Percentiles rank a stretch among this genome's conserved stretches.
Evolutionary conservation across 768 basidiomycete genomes (phyloP).

Genomic region (Xerocomellus intermedius): DNA sequence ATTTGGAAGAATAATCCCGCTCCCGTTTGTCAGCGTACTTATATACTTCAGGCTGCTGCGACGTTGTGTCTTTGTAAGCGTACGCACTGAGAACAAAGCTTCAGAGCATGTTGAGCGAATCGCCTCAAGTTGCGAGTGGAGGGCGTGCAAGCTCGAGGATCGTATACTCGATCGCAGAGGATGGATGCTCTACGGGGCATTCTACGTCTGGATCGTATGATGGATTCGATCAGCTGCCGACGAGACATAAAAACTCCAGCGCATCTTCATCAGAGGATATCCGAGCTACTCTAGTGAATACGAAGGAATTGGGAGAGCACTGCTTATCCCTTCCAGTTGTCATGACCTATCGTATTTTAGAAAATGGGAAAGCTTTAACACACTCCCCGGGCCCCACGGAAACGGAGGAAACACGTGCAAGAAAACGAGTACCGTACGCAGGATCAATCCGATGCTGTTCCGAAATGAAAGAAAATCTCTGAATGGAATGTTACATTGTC

Average conservation of each 20-base stretch:
- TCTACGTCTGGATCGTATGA: slow-evolving; percentile 4
- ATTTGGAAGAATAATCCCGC: slow-evolving; percentile 14
- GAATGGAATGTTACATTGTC: slow-evolving; percentile 37
- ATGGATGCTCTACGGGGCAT: not conserved
- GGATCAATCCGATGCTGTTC: slow-evolving; percentile 29
- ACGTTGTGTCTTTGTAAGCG: slow-evolving; percentile 12
- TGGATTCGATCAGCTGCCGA: not conserved
- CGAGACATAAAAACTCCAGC: not conserved
- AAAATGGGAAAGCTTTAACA: slow-evolving; percentile 13
- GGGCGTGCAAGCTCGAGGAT: not conserved
- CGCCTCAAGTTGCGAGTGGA: not conserved
- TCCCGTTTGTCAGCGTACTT: no score
- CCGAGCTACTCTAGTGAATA: slow-evolving; percentile 5
- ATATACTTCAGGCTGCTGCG: no score
- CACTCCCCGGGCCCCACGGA: slow-evolving; percentile 11
- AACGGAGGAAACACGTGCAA: slow-evolving; percentile 16
- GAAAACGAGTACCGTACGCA: slow-evolving; percentile 22
- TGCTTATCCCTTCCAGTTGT: slow-evolving; percentile 14
- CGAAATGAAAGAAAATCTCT: slow-evolving; percentile 17
- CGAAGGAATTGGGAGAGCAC: slow-evolving; percentile 10
- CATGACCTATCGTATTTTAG: slow-evolving; percentile 21
- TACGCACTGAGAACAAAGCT: no score
- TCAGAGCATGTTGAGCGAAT: no score
- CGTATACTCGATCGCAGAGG: not conserved
- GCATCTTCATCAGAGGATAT: not conserved